phyloP scores from a whole-genome alignment of 768 basidiomycete species.

The Sarcomyxa edulis region DNA sequence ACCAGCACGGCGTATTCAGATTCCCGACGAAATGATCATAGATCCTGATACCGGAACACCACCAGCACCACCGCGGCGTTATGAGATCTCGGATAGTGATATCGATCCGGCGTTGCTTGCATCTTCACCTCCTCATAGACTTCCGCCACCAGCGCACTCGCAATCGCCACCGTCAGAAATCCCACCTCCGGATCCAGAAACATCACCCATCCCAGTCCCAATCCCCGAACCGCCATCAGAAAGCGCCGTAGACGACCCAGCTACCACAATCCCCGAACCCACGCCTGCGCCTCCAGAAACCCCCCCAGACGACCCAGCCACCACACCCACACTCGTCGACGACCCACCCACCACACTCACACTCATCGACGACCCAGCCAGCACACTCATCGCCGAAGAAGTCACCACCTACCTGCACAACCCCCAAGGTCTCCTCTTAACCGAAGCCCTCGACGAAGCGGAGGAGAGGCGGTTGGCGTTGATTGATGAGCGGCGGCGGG shows the following conservation, averaged over 20 bases:
- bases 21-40: constrained; percentile 40
- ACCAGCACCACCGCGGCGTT: not conserved
- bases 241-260: no score
- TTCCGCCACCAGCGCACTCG: constrained; percentile 13
- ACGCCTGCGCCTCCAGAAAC: constrained; percentile 7
- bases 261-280: no score
- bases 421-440: constrained; percentile 52
- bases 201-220: constrained; percentile 1
- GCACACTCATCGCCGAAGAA: constrained; percentile 62
- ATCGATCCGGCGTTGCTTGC: constrained; percentile 54
- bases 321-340: constrained; percentile 9
- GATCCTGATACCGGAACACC: constrained; percentile 17
- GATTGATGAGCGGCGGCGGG: no score
- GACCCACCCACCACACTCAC: constrained; percentile 22
- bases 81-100: constrained; percentile 23
- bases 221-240: constrained; percentile 6
- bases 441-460: constrained; percentile 60
- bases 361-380: constrained; percentile 54
- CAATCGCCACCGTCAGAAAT: not conserved
- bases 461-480: constrained; percentile 57
- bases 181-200: not conserved
- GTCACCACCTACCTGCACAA: constrained; percentile 63
- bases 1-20: no score
- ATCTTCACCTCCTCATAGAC: constrained; percentile 2
- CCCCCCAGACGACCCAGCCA: constrained; percentile 4